phyloP scores from a whole-genome alignment of 129 eudicot species.

The Gnaphalium uliginosum region DNA sequence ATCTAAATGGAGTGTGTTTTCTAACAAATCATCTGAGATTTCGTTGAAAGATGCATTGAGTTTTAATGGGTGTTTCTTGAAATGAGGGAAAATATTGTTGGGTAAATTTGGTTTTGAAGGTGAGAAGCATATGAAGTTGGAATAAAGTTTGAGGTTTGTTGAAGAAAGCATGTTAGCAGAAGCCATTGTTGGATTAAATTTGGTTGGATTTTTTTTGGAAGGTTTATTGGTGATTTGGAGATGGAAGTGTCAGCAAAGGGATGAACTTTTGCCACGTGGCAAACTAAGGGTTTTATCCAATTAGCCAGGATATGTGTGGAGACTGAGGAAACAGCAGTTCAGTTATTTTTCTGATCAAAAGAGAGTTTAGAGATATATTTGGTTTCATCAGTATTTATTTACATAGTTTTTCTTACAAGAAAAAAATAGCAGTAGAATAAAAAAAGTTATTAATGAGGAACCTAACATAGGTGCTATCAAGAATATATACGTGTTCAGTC shows the following conservation, averaged over 20 bases:
- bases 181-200: conserved; percentile 47
- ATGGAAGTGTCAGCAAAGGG: conserved; percentile 48
- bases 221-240: background rate
- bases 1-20: conserved; percentile 48
- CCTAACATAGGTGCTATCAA: no score
- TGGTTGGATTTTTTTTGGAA: background rate
- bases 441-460: no score
- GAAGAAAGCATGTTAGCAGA: conserved; percentile 58
- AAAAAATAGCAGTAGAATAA: no score
- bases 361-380: background rate
- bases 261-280: conserved; percentile 49
- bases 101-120: conserved; percentile 38
- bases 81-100: conserved; percentile 25
- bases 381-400: background rate
- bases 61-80: conserved; percentile 34
- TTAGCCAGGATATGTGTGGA: conserved; percentile 59
- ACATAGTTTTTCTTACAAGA: no score
- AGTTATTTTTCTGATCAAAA: background rate
- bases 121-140: conserved; percentile 39
- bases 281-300: conserved; percentile 52
- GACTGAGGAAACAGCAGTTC: conserved; percentile 51
- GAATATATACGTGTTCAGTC: no score
- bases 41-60: conserved; percentile 57
- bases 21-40: conserved; percentile 44
- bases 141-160: conserved; percentile 46